Conservation (phyloP, 2,329 filamentous ascomycete species). For the Pseudopithomyces chartarum region DNA sequence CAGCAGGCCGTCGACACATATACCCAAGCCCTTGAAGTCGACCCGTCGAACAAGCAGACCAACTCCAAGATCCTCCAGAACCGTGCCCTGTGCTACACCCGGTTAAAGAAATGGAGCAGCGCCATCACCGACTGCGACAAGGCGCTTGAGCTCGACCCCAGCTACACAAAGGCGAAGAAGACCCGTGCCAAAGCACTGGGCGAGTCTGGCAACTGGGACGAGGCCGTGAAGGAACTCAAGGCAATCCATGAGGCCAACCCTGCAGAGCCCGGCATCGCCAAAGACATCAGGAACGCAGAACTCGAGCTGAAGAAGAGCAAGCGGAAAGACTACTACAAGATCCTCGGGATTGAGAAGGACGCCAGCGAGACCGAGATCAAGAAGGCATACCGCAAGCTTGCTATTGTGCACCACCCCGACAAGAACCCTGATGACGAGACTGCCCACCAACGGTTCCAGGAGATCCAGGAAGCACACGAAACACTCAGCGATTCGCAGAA, state of each 20-base stretch:
- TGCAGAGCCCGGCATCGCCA: slow-evolving; percentile 76
- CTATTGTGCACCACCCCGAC: slow-evolving; percentile 93
- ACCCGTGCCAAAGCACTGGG: slow-evolving; percentile 91
- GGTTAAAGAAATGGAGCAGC: slow-evolving; percentile 80
- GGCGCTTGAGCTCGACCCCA: slow-evolving; percentile 80
- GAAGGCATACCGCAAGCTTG: slow-evolving; percentile 94
- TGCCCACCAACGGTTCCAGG: slow-evolving; percentile 94
- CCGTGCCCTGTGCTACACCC: slow-evolving; percentile 80
- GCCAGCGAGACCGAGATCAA: slow-evolving; percentile 87
- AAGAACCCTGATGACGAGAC: slow-evolving; percentile 89
- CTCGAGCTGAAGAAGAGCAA: slow-evolving; percentile 97
- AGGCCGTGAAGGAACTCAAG: slow-evolving; percentile 88
- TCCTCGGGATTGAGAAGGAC: slow-evolving; percentile 85
- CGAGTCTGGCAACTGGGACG: slow-evolving; percentile 87
- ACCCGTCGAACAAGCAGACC: slow-evolving; percentile 85
- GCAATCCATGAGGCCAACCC: slow-evolving; percentile 81
- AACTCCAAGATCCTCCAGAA: slow-evolving; percentile 97
- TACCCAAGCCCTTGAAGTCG: slow-evolving; percentile 79
- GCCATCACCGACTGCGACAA: slow-evolving; percentile 86
- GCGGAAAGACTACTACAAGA: slow-evolving; percentile 99
- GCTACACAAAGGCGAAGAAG: slow-evolving; percentile 89
- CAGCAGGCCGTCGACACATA: slow-evolving; percentile 85
- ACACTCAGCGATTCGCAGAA: slow-evolving; percentile 85
- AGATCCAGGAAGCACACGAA: slow-evolving; percentile 96
- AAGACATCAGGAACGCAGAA: slow-evolving; percentile 88